Conservation (phyloP, 2,329 filamentous ascomycete species). For the Cladosporium colombiae region DNA sequence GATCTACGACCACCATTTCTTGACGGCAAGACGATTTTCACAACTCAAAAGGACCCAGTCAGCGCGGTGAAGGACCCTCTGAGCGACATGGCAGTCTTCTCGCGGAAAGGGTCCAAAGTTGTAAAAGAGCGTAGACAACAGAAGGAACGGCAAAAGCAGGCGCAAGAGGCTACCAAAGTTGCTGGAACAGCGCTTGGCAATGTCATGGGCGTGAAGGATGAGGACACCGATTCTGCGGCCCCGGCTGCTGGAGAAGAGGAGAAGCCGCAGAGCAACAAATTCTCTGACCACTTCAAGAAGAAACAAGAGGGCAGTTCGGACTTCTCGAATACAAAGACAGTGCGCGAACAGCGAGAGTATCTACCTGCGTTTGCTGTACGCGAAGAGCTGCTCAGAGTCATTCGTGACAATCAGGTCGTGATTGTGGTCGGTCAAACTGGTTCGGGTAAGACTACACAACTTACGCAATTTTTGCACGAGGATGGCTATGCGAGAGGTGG, state of each 20-base stretch:
- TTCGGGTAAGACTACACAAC: constrained; percentile 94
- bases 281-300: constrained; percentile 87
- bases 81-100: constrained; percentile 98
- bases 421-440: constrained; percentile 97
- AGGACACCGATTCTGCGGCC: constrained; percentile 79
- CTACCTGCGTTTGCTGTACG: constrained; percentile 94
- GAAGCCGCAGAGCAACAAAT: constrained; percentile 69
- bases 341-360: constrained; percentile 89
- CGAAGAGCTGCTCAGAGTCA: constrained; percentile 87
- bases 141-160: constrained; percentile 89
- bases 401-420: constrained; percentile 93
- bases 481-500: constrained; percentile 87
- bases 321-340: constrained; percentile 88
- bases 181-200: constrained; percentile 91
- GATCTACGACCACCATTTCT: constrained; percentile 92
- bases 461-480: constrained; percentile 94
- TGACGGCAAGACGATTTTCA: constrained; percentile 93
- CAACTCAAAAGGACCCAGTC: constrained; percentile 93
- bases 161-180: constrained; percentile 90
- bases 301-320: constrained; percentile 77
- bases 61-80: constrained; percentile 90
- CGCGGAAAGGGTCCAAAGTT: constrained; percentile 88
- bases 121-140: constrained; percentile 90
- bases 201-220: constrained; percentile 92
- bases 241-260: constrained; percentile 62